Evolutionary conservation across 1,139 yeast genomes (phyloP).

Genomic region (Kodamaea arcana): DNA sequence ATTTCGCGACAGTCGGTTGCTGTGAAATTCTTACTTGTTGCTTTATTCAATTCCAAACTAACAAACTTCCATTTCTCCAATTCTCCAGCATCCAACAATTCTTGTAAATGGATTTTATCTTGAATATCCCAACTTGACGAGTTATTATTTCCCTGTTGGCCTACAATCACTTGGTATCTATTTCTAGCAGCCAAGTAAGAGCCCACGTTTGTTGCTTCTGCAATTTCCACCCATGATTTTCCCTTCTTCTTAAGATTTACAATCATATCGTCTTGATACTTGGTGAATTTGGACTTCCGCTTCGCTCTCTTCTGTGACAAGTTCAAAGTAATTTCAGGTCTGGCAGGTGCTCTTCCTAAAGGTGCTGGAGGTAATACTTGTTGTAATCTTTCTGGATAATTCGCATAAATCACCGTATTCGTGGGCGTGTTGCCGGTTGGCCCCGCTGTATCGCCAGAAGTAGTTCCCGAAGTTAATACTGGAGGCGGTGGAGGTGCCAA

Average conservation of each 20-base stretch:
- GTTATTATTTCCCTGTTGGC: slow-evolving; percentile 76
- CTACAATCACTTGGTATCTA: slow-evolving; percentile 75
- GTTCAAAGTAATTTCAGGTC: slow-evolving; percentile 27
- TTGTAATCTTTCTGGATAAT: slow-evolving; percentile 17
- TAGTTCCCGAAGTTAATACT: slow-evolving; percentile 3
- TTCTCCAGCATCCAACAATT: slow-evolving; percentile 63
- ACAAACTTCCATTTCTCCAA: slow-evolving; percentile 66
- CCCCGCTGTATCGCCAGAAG: slow-evolving; percentile 4
- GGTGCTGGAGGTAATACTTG: slow-evolving; percentile 38
- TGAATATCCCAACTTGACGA: slow-evolving; percentile 60
- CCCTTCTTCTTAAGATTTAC: slow-evolving; percentile 60
- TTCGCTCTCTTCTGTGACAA: slow-evolving; percentile 47
- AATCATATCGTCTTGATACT: slow-evolving; percentile 65
- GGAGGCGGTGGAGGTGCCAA: slow-evolving; percentile 4
- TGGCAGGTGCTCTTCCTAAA: slow-evolving; percentile 25
- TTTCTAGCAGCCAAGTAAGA: slow-evolving; percentile 72
- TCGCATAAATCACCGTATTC: slow-evolving; percentile 12
- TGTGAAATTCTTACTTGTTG: slow-evolving; percentile 53
- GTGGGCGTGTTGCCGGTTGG: slow-evolving; percentile 3
- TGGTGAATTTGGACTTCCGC: slow-evolving; percentile 62
- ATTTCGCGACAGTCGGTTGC: slow-evolving; percentile 55
- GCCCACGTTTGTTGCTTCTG: slow-evolving; percentile 62
- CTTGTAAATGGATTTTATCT: slow-evolving; percentile 51
- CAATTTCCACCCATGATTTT: slow-evolving; percentile 71
- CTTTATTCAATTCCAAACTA: slow-evolving; percentile 56